These are phyloP conservation scores for Tolypocladium ophioglossoides DNA, from an alignment of 2,329 filamentous ascomycete species.

Conservation along the genomic window DNA sequence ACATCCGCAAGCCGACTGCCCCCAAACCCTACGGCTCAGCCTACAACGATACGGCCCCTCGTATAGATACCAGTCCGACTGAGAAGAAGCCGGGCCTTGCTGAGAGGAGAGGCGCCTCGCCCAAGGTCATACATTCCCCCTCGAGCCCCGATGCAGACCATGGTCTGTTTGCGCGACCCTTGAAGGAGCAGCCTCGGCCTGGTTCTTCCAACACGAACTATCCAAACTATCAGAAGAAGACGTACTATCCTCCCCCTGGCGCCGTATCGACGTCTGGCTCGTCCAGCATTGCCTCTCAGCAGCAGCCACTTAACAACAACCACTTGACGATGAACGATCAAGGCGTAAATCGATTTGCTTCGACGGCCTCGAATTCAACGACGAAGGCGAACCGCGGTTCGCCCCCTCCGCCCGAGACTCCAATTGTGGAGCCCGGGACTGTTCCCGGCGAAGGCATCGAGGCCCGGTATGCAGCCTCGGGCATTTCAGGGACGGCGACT, in stretches of 20 bases:
- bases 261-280: constrained; percentile 19
- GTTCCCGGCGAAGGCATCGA: constrained; percentile 77
- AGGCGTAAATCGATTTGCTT: constrained; percentile 53
- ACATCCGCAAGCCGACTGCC: constrained; percentile 34
- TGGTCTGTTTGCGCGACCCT: constrained; percentile 64
- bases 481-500: constrained; percentile 78
- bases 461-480: constrained; percentile 80
- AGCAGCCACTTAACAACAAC: constrained; percentile 10
- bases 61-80: constrained; percentile 43
- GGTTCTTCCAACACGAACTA: constrained; percentile 30
- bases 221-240: constrained; percentile 43
- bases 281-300: constrained; percentile 18
- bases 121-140: constrained; percentile 75
- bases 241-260: constrained; percentile 50
- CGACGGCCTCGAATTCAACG: constrained; percentile 86
- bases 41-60: constrained; percentile 40
- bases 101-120: constrained; percentile 70
- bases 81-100: constrained; percentile 58
- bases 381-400: constrained; percentile 87
- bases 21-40: constrained; percentile 34
- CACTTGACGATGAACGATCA: constrained; percentile 26
- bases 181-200: constrained; percentile 31
- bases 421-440: constrained; percentile 61
- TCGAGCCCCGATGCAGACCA: constrained; percentile 67
- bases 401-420: constrained; percentile 89